Evolutionary conservation across 176 grass and related monocot genomes (phyloP).

Genomic region (Phyllostachys edulis): DNA sequence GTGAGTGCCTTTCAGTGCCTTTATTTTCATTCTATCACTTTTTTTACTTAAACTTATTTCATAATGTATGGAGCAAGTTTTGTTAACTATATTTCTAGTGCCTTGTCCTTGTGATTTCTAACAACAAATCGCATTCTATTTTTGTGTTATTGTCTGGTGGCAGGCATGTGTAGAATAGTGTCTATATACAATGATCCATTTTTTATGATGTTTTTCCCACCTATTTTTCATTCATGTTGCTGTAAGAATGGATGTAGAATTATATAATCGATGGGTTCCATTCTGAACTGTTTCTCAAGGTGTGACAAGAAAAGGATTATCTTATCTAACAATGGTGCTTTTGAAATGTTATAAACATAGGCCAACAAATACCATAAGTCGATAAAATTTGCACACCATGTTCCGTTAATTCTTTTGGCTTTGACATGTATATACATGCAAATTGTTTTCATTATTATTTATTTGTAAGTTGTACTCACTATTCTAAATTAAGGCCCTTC

Average conservation of each 20-base stretch:
- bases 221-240: no score
- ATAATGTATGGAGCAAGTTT: not conserved
- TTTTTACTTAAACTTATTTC: not conserved
- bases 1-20: conserved; percentile 15
- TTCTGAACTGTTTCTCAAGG: no score
- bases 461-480: not conserved
- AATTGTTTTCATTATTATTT: not conserved
- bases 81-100: not conserved
- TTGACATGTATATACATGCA: not conserved
- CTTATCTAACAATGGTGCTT: not conserved
- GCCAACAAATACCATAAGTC: not conserved
- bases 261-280: no score
- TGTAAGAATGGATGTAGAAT: no score
- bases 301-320: not conserved
- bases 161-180: not conserved
- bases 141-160: not conserved
- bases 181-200: no score
- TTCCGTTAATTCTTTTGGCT: not conserved
- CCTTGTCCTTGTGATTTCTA: not conserved
- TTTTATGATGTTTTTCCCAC: no score
- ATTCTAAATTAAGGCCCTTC: not conserved
- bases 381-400: not conserved
- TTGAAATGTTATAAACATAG: not conserved
- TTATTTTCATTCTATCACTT: not conserved
- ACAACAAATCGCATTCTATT: not conserved